Conservation (phyloP, 1,139 yeast genomes). For the Blastobotrys indianensis region DNA sequence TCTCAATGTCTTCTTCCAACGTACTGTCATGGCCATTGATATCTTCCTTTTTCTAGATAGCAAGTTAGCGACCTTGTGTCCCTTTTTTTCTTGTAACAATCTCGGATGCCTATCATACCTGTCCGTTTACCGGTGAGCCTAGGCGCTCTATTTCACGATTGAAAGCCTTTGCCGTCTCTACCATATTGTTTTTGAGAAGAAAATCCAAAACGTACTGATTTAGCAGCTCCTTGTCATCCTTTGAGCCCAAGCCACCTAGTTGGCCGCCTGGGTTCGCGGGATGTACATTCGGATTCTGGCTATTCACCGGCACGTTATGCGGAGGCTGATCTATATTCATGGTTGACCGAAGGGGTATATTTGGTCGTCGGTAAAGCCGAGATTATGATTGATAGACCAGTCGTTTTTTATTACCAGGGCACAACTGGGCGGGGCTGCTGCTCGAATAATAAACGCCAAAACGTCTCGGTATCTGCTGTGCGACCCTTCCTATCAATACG, state of each 20-base stretch:
- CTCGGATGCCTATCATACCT: not conserved
- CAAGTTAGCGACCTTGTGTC: slow-evolving; percentile 19
- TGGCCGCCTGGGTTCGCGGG: not conserved
- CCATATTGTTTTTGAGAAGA: slow-evolving; percentile 63
- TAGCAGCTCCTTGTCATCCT: slow-evolving; percentile 50
- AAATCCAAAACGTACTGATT: slow-evolving; percentile 88
- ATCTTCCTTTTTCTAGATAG: slow-evolving; percentile 37
- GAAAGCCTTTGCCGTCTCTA: slow-evolving; percentile 67
- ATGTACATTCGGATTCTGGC: not conserved
- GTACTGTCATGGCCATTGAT: slow-evolving; percentile 40
- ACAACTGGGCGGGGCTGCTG: no score
- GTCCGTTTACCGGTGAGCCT: slow-evolving; percentile 14
- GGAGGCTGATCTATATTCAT: slow-evolving; percentile 10
- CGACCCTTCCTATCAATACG: no score
- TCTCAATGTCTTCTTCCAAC: not conserved
- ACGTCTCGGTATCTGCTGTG: no score
- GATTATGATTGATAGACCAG: no score
- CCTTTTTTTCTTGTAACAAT: not conserved
- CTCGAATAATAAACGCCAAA: no score
- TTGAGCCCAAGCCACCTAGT: slow-evolving; percentile 1
- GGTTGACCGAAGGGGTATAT: not conserved
- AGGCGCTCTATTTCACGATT: slow-evolving; percentile 59
- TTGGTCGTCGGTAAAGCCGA: no score
- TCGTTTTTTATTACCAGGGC: no score
- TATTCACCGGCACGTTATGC: slow-evolving; percentile 3